These are phyloP conservation scores for Hypsizygus ulmarius DNA, from an alignment of 1,284 basidiomycete species.

Conservation along the genomic window DNA sequence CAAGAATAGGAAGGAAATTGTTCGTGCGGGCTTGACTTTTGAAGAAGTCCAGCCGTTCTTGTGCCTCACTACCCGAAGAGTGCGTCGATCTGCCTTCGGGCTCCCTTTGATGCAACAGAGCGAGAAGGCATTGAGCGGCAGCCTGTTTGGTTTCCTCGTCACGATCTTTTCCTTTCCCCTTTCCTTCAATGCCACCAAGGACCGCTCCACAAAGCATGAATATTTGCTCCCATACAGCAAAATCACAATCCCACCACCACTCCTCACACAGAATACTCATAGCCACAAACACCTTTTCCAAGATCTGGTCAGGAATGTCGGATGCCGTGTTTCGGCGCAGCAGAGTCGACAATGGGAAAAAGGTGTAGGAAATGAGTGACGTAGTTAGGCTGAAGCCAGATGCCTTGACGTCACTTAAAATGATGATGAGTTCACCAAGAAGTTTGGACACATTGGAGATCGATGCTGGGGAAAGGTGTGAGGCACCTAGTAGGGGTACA, in stretches of 20 bases:
- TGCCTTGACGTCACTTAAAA: slow-evolving; percentile 44
- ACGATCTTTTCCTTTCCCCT: slow-evolving; percentile 57
- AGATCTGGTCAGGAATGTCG: slow-evolving; percentile 72
- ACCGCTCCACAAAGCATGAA: slow-evolving; percentile 79
- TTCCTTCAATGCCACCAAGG: slow-evolving; percentile 57
- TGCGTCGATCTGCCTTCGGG: slow-evolving; percentile 35
- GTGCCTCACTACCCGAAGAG: slow-evolving; percentile 22
- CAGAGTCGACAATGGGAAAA: slow-evolving; percentile 83
- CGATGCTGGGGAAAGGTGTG: slow-evolving; percentile 53
- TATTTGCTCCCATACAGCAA: slow-evolving; percentile 75
- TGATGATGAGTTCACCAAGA: slow-evolving; percentile 50
- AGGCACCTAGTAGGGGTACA: slow-evolving; percentile 72
- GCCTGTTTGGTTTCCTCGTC: slow-evolving; percentile 79
- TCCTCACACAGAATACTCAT: slow-evolving; percentile 60
- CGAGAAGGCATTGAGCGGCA: slow-evolving; percentile 53
- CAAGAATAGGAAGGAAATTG: slow-evolving; percentile 74
- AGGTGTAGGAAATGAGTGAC: slow-evolving; percentile 78
- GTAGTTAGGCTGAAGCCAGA: slow-evolving; percentile 44
- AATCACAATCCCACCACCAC: slow-evolving; percentile 77
- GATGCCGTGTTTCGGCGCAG: slow-evolving; percentile 68
- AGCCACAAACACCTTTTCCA: slow-evolving; percentile 71
- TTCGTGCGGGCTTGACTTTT: slow-evolving; percentile 44
- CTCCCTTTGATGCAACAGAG: slow-evolving; percentile 51
- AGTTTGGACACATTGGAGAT: slow-evolving; percentile 50
- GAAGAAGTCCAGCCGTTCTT: slow-evolving; percentile 42